These are phyloP conservation scores for Backusella tarrabulga DNA, from an alignment of 192 early-diverging fungal species.

Conservation along the genomic window DNA sequence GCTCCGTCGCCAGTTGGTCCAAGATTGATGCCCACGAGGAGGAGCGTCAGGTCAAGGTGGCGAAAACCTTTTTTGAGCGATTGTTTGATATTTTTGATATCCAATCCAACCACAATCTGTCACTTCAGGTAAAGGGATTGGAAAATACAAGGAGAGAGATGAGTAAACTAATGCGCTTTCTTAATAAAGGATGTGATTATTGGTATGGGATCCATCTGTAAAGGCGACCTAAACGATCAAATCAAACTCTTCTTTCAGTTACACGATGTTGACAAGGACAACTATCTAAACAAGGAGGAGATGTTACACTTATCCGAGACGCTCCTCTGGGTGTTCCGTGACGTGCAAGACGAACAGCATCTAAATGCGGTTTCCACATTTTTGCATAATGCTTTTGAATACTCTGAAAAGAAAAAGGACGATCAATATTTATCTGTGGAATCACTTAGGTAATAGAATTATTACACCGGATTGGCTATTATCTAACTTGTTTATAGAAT, in stretches of 20 bases:
- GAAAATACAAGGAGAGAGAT: background rate
- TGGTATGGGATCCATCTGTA: conserved; percentile 66
- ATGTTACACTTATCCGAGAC: conserved; percentile 78
- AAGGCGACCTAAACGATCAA: conserved; percentile 63
- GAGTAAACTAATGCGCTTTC: background rate
- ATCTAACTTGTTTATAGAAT: conserved; percentile 42
- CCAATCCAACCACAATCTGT: conserved; percentile 7
- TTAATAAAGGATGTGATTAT: conserved; percentile 66
- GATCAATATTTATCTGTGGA: conserved; percentile 22
- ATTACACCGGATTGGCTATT: too few species aligned
- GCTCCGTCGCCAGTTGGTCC: conserved; percentile 53
- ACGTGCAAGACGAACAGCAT: conserved; percentile 43
- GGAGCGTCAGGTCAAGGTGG: conserved; percentile 4
- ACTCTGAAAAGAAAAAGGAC: conserved; percentile 23
- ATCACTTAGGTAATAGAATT: conserved; percentile 20
- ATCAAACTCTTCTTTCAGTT: conserved; percentile 75
- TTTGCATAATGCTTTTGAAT: conserved; percentile 57
- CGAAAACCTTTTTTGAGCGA: conserved; percentile 18
- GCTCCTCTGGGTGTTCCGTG: conserved; percentile 62
- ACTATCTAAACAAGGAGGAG: conserved; percentile 65
- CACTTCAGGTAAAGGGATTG: conserved; percentile 19
- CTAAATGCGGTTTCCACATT: conserved; percentile 51
- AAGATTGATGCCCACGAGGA: conserved; percentile 12
- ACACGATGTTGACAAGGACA: conserved; percentile 63
- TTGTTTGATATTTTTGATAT: conserved; percentile 32